Evolutionary conservation across 805 yeast genomes (phyloP).

Genomic region (Candida parachauliodes): DNA sequence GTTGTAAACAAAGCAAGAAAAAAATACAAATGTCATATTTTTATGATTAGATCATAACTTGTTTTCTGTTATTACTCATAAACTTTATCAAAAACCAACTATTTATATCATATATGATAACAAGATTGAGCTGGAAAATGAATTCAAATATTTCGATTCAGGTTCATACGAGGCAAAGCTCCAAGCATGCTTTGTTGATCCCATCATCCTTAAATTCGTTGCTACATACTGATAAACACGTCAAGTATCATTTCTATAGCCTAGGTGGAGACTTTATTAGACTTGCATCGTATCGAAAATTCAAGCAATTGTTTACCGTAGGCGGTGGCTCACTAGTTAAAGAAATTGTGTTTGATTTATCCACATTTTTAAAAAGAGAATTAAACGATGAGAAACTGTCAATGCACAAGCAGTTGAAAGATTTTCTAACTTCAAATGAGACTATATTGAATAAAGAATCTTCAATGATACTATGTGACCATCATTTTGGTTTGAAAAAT

Average conservation of each 20-base stretch:
- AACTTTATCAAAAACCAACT: background rate
- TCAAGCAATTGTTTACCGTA: conserved; percentile 21
- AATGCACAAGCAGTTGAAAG: conserved; percentile 18
- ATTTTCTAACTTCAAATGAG: conserved; percentile 18
- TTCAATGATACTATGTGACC: conserved; percentile 14
- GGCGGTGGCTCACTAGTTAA: conserved; percentile 34
- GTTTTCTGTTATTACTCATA: background rate
- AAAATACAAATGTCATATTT: background rate
- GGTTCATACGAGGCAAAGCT: background rate
- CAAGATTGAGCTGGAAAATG: conserved; percentile 1
- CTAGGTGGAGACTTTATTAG: conserved; percentile 33
- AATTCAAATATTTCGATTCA: conserved; percentile 1
- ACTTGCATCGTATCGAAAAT: conserved; percentile 29
- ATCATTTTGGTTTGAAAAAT: conserved; percentile 13
- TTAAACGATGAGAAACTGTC: conserved; percentile 13
- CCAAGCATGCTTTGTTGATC: conserved; percentile 10
- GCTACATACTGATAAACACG: conserved; percentile 10
- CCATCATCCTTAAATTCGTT: conserved; percentile 11
- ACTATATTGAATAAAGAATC: conserved; percentile 9
- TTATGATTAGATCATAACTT: background rate
- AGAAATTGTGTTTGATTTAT: conserved; percentile 29
- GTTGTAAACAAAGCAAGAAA: background rate
- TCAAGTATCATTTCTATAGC: conserved; percentile 29
- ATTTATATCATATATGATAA: background rate
- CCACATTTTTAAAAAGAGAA: conserved; percentile 29